A percentile compares a stretch with the other conserved stretches of the same genome.
These are phyloP conservation scores for Cercospora canescens DNA, from an alignment of 2,329 filamentous ascomycete species.

Conservation along the genomic window DNA sequence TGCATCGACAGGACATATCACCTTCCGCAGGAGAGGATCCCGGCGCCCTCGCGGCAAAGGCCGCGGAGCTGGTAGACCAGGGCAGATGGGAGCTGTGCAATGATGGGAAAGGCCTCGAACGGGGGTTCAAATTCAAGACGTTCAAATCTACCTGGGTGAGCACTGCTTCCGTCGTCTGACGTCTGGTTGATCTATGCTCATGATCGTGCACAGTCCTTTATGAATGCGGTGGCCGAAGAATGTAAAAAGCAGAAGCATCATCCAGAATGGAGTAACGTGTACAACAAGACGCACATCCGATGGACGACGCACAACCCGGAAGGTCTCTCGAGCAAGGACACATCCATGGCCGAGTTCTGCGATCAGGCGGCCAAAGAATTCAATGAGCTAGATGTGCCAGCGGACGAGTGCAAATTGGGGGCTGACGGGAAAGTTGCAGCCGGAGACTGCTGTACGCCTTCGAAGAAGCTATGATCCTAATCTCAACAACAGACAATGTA, in stretches of 20 bases:
- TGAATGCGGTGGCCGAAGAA: conserved; percentile 69
- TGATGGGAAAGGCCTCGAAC: conserved; percentile 36
- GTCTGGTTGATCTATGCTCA: neutral
- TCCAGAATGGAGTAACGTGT: conserved; percentile 77
- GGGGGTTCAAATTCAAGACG: conserved; percentile 40
- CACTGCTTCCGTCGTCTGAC: neutral
- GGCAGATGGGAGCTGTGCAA: conserved; percentile 37
- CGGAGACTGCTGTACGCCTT: conserved; percentile 20
- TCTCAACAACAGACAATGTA: no score
- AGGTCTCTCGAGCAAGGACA: conserved; percentile 65
- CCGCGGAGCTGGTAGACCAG: conserved; percentile 28
- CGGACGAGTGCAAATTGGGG: conserved; percentile 14
- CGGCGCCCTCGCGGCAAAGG: conserved; percentile 21
- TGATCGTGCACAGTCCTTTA: conserved; percentile 61
- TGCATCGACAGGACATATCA: conserved; percentile 18
- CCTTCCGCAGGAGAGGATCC: conserved; percentile 26
- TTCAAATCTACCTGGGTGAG: conserved; percentile 42
- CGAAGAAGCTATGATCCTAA: conserved; percentile 13
- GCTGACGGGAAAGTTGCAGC: conserved; percentile 19
- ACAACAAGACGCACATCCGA: conserved; percentile 68
- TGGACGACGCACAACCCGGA: conserved; percentile 72
- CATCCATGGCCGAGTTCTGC: conserved; percentile 62
- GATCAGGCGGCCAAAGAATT: conserved; percentile 46
- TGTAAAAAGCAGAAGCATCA: conserved; percentile 71
- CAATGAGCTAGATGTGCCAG: conserved; percentile 27